A percentile compares a stretch with the other conserved stretches of the same genome.
phyloP scores from a whole-genome alignment of 331 rosid genomes.

The Quercus tomentella region DNA sequence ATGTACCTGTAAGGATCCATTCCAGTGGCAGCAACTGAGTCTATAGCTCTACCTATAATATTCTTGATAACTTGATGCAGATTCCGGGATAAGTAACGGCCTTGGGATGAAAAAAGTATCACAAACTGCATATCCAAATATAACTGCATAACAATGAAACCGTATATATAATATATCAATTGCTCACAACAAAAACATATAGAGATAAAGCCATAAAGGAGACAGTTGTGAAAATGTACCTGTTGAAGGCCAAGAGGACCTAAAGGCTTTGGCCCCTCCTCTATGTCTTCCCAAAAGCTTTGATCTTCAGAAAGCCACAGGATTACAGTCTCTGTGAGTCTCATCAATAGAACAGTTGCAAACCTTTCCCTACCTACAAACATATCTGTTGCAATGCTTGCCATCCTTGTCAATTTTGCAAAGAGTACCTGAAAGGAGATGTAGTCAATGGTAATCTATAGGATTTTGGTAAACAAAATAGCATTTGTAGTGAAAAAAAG shows the following conservation, averaged over 20 bases:
- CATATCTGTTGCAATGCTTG: conserved; percentile 62
- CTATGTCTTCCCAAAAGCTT: conserved; percentile 72
- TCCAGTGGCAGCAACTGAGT: conserved; percentile 68
- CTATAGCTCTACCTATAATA: conserved; percentile 70
- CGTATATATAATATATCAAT: background rate
- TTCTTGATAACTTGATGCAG: conserved; percentile 79
- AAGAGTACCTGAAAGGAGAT: conserved; percentile 48
- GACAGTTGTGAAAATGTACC: conserved; percentile 25
- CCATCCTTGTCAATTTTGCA: conserved; percentile 51
- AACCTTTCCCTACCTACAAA: conserved; percentile 90
- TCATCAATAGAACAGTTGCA: conserved; percentile 76
- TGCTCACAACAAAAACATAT: background rate
- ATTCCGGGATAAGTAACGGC: conserved; percentile 80
- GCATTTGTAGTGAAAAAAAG: background rate
- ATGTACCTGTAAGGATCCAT: conserved; percentile 78
- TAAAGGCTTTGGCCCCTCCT: conserved; percentile 53
- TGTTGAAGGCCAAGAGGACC: conserved; percentile 93
- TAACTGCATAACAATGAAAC: conserved; percentile 44
- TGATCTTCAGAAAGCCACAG: conserved; percentile 87
- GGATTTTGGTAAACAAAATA: background rate
- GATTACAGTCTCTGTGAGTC: conserved; percentile 85
- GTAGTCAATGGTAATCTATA: background rate
- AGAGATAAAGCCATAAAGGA: background rate
- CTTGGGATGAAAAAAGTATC: conserved; percentile 82
- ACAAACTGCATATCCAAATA: conserved; percentile 96